Base-by-base conservation (phyloP, 1,284 basidiomycete genomes). In the Coniferiporia sulphurascens region DNA sequence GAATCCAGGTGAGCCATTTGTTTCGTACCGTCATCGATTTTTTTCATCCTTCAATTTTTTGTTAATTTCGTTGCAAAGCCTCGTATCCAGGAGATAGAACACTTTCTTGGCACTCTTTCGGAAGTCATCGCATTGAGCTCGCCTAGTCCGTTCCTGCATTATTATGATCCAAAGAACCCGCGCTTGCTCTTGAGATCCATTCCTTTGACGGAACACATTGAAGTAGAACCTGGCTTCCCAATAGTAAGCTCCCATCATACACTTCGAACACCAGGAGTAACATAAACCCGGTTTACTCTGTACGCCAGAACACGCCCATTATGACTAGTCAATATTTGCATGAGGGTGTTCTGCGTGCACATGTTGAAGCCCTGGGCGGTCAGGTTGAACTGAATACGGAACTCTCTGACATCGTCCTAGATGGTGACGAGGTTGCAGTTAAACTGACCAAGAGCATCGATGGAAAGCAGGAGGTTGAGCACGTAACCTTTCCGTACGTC, bases 401-500 rank as follows among this genome's bases (percentile, higher is more conserved):
- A 45, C 54, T 63, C 21, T 10, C 52, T 8, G 9, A 21, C 3
- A 34, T 59, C 27, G 46, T 35, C 5, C 61, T 62, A 43, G 44
- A 52, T 36, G 58, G 46, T 4, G 54, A 62, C 52, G 10, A 12
- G 17, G 62, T 64, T n/a, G 52, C 46, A 32, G 57, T 54, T 9
- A 45, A 38, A 9, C 21, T 59, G 3, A 35, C 13, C 19, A 59
- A 59, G 41, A 38, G 9, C 15, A 52, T 49, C 17, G 38, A 46
- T n/a, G 38, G 45, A 15, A 53, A 32, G n/a, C 22, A 45, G 8
- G 41, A 36, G n/a, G 50, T n/a, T 6, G 61, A 64, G 57, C 52
- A 8, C 10, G 32, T 48, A 10, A 15, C 22, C 7, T 57, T 58
- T 38, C n/a, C 41, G 21, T 64, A 62, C 51, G 19, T 77, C 0